Base-by-base conservation (phyloP, 495 filamentous ascomycete species). In the Aspergillus cristatus region DNA sequence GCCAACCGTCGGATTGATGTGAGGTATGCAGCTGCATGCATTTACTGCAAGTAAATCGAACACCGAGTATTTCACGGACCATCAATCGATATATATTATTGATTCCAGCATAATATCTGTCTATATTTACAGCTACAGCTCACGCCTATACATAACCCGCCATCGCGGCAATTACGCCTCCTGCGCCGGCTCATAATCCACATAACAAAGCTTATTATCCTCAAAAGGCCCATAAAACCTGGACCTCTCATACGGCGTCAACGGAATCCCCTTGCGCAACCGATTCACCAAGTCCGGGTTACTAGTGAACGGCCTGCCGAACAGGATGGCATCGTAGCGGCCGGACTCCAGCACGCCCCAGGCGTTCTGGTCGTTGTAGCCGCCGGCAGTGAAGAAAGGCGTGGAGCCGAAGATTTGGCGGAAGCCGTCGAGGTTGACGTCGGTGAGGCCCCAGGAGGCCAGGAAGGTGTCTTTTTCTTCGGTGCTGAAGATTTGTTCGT, bases 371-470 rank as follows among this genome's bases (percentile, higher is more conserved):
- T 70, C 58, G 47, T 69, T 52, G 61, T 61, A 71, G 18, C 69
- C 68, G 18, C 65, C 66, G 6, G 61, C 66, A 3, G 60, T 65
- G 45, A 71, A 60, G 43, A 71, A 70, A 8, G 69, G 69, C 1
- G 65, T 70, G 11, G 47, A 42, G 14, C 61, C 66, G 43, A 72
- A 66, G 40, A 74, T 69, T 18, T 60, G 25, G 2, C 66, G 60
- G 47, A 70, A 65, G 16, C 37, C 15, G 14, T 50, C 51, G 3
- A 70, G 52, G 35, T 61, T 56, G 18, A 67, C 50, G 31, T 59
- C 47, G 7, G 37, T n/a, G 13, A 71, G 50, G 12, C 63, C 63
- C 68, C 68, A 70, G 42, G 51, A 57, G 25, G 40, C 13, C 14
- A 71, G 55, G 54, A 63, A 69, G 20, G 48, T 44, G 28, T 70